Evolutionary conservation across 306 rosid species (phyloP), one percentile per base, ranked within the genome.

Genomic region (Pyrus bretschneideri): DNA sequence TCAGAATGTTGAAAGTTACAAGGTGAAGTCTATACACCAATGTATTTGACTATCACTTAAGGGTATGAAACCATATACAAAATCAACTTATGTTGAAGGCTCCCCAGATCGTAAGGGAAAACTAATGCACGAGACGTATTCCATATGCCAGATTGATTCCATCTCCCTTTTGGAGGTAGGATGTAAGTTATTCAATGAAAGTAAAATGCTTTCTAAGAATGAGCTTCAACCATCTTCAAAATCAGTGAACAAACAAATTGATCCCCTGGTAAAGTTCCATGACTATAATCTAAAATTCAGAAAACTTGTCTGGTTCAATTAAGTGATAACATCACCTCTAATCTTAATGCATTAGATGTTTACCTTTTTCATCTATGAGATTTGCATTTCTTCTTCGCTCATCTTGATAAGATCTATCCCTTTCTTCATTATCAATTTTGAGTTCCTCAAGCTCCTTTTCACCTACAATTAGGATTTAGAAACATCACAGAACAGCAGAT

Each of bases 351-450:
- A n/a, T 54, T 17, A 73, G 68, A 70, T 17, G 63, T 69, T 71
- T 68, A 92, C 98, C 97, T 80, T 87, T 95, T 85, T 88, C 90
- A 75, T 84, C 84, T 35, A 88, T 76, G 72, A 90, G 86, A 82
- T 76, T 77, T 71, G 90, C 76, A 62, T 69, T 78, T 84, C 87
- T 88, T 74, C 70, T 59, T 76, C 74, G 89, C 76, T 89, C 97
- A 71, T 89, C 91, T 67, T 80, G 76, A 80, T 85, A 82, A 80
- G 82, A 62, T 55, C 78, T 84, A 62, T 87, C 93, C 71, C 63
- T 82, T 77, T 90, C 96, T 74, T 85, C 89, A 72, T 84, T 75
- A 84, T 80, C 83, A 64, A 74, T 27, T 78, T 85, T 95, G 76
- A 83, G 85, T 76, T 86, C 83, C 85, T 81, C 85, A 46, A 90